Conservation (phyloP, 2,329 filamentous ascomycete species). For the Delphinella strobiligena region DNA sequence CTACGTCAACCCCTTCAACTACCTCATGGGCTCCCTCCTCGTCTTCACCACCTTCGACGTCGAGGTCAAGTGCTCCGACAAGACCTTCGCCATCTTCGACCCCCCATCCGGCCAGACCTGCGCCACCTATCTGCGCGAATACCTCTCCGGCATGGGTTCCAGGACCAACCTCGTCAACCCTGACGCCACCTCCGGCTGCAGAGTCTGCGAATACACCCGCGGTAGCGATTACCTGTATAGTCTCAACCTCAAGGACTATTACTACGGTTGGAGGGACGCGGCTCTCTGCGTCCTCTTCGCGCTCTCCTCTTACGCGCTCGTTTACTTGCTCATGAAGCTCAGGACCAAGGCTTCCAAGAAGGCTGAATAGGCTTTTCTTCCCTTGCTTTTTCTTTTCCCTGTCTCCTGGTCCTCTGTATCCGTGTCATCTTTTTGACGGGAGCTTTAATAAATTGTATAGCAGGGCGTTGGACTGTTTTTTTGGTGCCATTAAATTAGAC, state of each 20-base stretch:
- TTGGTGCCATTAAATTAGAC: too few relatives aligned
- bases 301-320: constrained; percentile 40
- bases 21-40: constrained; percentile 29
- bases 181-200: constrained; percentile 41
- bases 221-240: constrained; percentile 49
- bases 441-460: too few relatives aligned
- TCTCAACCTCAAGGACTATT: constrained; percentile 49
- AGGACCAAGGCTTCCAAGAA: constrained; percentile 30
- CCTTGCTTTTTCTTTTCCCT: too few relatives aligned
- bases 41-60: constrained; percentile 29
- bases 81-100: constrained; percentile 29
- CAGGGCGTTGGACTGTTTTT: too few relatives aligned
- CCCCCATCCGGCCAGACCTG: constrained; percentile 41
- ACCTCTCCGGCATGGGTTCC: constrained; percentile 36
- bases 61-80: constrained; percentile 24
- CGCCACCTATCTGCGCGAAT: constrained; percentile 42
- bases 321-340: constrained; percentile 32
- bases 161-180: constrained; percentile 46
- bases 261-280: constrained; percentile 55
- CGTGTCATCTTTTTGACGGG: too few relatives aligned
- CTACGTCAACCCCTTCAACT: constrained; percentile 30
- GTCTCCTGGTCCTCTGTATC: too few relatives aligned
- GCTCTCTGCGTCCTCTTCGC: constrained; percentile 47
- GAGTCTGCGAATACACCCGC: constrained; percentile 47
- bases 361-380: too few relatives aligned